Evolutionary conservation across 1,139 yeast species (phyloP), one percentile per base, ranked within the genome.

Genomic region (Zygosaccharomyces pseudobailii): DNA sequence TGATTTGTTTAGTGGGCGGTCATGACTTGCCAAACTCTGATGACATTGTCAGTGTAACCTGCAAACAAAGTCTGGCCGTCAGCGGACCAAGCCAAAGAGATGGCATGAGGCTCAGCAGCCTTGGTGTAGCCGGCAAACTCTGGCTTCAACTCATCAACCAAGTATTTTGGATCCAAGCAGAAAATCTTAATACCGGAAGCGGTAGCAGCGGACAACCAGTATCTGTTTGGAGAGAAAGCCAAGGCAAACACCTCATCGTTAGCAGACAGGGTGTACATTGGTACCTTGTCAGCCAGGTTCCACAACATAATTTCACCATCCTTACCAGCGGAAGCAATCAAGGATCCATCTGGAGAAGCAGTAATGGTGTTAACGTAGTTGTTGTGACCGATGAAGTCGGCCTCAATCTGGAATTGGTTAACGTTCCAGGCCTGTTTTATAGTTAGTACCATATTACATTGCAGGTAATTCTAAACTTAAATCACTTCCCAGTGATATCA

Each of bases 21-120:
- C 97, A 90, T 90, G 69, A 92, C 96, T 84, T 92, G 97, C 97
- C 97, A 92, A 78, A 90, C 98, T 82, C 98, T 92, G 83, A 92
- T 90, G 72, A 86, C 82, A 82, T 88, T 88, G 79, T 92, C 99
- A 71, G 97, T 90, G 96, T 92, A 92, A 83, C 99, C 99, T 68
- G 97, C 96, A 74, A 89, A 92, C 78, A 92, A 84, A 86, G 87
- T 89, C 83, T 90, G 97, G 75, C 98, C 98, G 70, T 92, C 98
- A 76, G 96, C 95, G 69, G 97, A 90, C 99, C 99, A 92, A 73
- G 97, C 89, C 73, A 92, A 85, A 63, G 97, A 90, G 74, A 92
- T 80, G 73, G 96, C 95, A 77, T 89, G 96, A 73, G 98, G 98
- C 79, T 88, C 96, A 82, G 88, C 87, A 67, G 95, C 90, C 78